Base-by-base conservation (phyloP, 139 green algal species). In the Picochlorum costavermella region DNA sequence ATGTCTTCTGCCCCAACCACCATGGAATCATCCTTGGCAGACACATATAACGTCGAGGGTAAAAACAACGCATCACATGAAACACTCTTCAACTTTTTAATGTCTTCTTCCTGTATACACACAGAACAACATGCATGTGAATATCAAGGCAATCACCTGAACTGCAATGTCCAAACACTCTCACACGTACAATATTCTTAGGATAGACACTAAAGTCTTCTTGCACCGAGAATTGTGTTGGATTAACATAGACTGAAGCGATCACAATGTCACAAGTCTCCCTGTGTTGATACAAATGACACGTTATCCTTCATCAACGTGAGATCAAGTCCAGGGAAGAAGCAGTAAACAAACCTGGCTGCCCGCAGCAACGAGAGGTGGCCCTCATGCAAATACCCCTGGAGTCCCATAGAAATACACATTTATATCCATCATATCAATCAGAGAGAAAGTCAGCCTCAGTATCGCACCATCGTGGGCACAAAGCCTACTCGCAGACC, bases 141-240 rank as follows among this genome's bases (percentile, higher is more conserved):
- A 46, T 68, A 70, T 53, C 65, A 25, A 68, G 62, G 70, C 13
- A 36, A 20, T 26, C 45, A 20, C 6, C 11, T 49, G 9, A 23
- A 23, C 17, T 53, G 16, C n/a, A 20, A 53, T 23, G 43, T 49
- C 43, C 12, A 49, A 9, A 53, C 6, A 6, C 6, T 3, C 17
- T 2, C 12, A 6, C 26, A 37, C 81, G 51, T 63, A 88, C 86
- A 43, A 76, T 11, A 45, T 88, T 67, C 3, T 85, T 62, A 0
- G 94, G 94, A 67, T 99, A 99, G 1, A 87, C 76, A 20, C 86
- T 86, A 78, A 99, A 95, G 70, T 99, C 94, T 63, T 99, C 94
- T 28, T 89, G 65, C 5, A 74, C 75, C 46, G 58, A 62, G n/a
- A 86, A 83, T 82, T 98, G 92, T 13, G 84, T 94, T 6, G 92